Evolutionary conservation across 768 basidiomycete genomes (phyloP).

Genomic region (Lactarius hengduanensis): DNA sequence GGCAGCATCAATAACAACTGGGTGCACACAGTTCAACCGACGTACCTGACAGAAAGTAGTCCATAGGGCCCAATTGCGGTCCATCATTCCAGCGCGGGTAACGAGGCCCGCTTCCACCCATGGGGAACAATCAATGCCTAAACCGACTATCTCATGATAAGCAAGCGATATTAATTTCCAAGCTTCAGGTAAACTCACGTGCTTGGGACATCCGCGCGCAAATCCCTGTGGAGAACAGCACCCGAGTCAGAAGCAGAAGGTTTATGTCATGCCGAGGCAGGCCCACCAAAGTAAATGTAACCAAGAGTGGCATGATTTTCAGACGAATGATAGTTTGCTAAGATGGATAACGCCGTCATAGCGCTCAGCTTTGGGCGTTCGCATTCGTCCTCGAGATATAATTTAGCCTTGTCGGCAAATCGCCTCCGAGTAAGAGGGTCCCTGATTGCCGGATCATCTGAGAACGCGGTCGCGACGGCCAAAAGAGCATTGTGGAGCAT

Average conservation of each 20-base stretch:
- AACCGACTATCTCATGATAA: conserved; percentile 44
- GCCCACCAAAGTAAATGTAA: conserved; percentile 43
- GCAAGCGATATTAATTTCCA: neutral
- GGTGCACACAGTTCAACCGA: neutral
- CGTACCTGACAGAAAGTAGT: conserved; percentile 53
- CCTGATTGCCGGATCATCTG: conserved; percentile 39
- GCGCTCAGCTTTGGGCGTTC: conserved; percentile 42
- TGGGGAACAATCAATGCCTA: conserved; percentile 54
- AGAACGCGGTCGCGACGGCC: conserved; percentile 41
- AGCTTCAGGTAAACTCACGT: conserved; percentile 40
- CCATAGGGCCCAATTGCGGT: conserved; percentile 63
- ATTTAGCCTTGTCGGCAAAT: conserved; percentile 42
- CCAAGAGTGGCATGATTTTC: conserved; percentile 44
- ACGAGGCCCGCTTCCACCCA: conserved; percentile 56
- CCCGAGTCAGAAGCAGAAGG: neutral
- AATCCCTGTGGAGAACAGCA: conserved; percentile 43
- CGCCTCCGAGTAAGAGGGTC: conserved; percentile 33
- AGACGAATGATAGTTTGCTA: conserved; percentile 42
- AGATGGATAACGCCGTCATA: conserved; percentile 41
- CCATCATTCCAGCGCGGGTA: conserved; percentile 50
- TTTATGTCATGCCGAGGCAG: conserved; percentile 4
- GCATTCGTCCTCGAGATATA: conserved; percentile 41
- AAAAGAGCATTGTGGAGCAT: conserved; percentile 71
- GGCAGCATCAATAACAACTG: neutral
- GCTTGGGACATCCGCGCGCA: conserved; percentile 58